Evolutionary conservation across 768 basidiomycete species (phyloP).

Genomic region (Daedaleopsis sinensis): DNA sequence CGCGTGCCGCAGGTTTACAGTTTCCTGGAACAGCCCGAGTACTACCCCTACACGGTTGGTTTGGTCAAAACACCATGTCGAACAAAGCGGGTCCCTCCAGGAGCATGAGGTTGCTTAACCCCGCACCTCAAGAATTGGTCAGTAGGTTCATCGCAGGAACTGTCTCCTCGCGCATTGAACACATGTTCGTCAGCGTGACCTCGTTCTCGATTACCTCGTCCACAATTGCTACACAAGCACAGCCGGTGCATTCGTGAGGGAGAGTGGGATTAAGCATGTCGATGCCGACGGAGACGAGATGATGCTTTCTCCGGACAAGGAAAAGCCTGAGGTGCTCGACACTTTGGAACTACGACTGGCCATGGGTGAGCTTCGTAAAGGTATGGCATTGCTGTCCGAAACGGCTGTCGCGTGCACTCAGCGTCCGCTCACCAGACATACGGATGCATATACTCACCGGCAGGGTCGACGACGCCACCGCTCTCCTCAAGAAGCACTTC

Average conservation of each 20-base stretch:
- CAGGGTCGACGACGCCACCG: constrained; percentile 70
- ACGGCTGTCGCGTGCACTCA: neutral
- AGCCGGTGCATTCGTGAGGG: constrained; percentile 65
- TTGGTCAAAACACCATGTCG: constrained; percentile 4
- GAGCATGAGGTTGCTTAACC: constrained; percentile 8
- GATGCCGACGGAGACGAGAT: constrained; percentile 74
- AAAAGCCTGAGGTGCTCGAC: constrained; percentile 42
- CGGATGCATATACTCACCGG: constrained; percentile 72
- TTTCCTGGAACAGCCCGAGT: neutral
- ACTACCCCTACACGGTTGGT: neutral
- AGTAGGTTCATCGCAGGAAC: neutral
- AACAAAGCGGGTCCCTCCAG: constrained; percentile 2
- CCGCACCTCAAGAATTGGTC: constrained; percentile 21
- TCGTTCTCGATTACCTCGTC: constrained; percentile 78
- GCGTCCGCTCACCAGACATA: constrained; percentile 53
- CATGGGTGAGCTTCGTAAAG: constrained; percentile 51
- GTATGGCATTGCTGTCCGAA: constrained; percentile 38
- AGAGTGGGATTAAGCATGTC: constrained; percentile 62
- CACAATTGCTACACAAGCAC: constrained; percentile 76
- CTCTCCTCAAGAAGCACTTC: constrained; percentile 70
- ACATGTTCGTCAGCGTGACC: constrained; percentile 50
- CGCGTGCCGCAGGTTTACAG: neutral
- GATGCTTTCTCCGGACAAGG: constrained; percentile 20
- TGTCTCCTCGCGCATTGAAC: constrained; percentile 9
- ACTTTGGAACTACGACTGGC: constrained; percentile 41